Evolutionary conservation across 805 yeast species (phyloP), one percentile per base, ranked within the genome.

Genomic region (Candida sanyiensis): DNA sequence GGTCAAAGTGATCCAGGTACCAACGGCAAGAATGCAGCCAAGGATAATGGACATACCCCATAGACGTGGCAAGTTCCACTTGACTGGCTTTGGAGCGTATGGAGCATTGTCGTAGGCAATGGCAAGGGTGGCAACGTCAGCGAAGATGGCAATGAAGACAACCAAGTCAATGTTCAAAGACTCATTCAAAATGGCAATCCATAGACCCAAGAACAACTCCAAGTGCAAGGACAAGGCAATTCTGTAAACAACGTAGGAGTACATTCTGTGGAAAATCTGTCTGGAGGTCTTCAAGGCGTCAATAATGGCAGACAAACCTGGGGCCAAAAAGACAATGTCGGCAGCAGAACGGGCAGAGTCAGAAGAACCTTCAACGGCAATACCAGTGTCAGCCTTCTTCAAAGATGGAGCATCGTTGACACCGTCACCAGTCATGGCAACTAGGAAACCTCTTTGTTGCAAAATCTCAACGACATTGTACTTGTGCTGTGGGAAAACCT

Each of bases 371-470:
- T 87, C 95, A 67, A 87, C 96, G 62, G 97, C 96, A 75, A 88
- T 88, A 82, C 97, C 97, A 54, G 85, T 79, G 62, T 81, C 88
- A 58, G 94, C 95, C 78, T 87, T 87, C 87, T 87, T 87, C 72
- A 87, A 78, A 51, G 96, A 87, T 61, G 96, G 96, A 59, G 96
- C 95, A 72, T 87, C 96, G 76, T 87, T 87, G 65, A 87, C 96
- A 85, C 96, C 96, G 66, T 87, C 96, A 83, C 96, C 96, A 75
- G 96, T 87, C 96, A 87, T 87, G 70, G 96, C 96, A 72, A 88
- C 95, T 72, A 87, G 77, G 81, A 83, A 86, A 71, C 96, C 96
- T 78, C 95, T 82, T 66, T 81, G 77, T 76, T 87, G 96, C 69
- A 87, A 77, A 65, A 86, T 85, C 73, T 86, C 95, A 69, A 87